Conservation (phyloP, 2,329 filamentous ascomycete species). For the Trichoderma simmonsii region DNA sequence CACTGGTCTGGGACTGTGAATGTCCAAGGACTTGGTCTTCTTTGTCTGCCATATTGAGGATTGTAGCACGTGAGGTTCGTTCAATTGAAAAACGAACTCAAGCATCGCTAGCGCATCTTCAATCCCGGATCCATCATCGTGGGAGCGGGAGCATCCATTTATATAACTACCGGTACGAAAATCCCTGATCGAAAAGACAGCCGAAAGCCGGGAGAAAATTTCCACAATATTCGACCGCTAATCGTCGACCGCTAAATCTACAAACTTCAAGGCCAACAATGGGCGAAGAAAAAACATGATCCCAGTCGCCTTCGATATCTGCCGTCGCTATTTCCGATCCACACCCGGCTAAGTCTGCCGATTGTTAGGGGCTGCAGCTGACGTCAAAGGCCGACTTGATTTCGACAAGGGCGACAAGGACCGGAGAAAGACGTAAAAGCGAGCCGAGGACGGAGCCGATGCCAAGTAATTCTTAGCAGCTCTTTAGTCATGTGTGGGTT, state of each 20-base stretch:
- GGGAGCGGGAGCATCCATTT: conserved; percentile 21
- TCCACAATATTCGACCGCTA: conserved; percentile 10
- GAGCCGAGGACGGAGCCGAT: conserved; percentile 12
- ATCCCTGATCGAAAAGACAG: neutral
- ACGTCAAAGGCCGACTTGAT: conserved; percentile 8
- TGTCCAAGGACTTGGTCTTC: neutral
- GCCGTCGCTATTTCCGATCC: conserved; percentile 6
- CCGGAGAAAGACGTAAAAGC: neutral
- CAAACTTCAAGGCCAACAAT: neutral
- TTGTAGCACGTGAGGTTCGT: neutral
- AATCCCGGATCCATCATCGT: conserved; percentile 12
- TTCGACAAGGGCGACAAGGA: neutral
- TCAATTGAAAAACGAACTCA: neutral
- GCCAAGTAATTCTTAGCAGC: neutral
- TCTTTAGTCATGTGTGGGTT: neutral
- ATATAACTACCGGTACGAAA: conserved; percentile 1
- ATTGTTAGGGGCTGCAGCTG: conserved; percentile 1
- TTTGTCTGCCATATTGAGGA: conserved; percentile 4
- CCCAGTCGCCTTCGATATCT: neutral
- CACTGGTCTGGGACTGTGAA: neutral
- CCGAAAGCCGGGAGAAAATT: conserved; percentile 8
- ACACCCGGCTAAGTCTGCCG: conserved; percentile 12
- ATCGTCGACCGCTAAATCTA: conserved; percentile 8
- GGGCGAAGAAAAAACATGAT: neutral
- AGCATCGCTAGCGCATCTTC: neutral